phyloP scores from a whole-genome alignment of 345 rosid genomes.

The Lepidium aucheri region DNA sequence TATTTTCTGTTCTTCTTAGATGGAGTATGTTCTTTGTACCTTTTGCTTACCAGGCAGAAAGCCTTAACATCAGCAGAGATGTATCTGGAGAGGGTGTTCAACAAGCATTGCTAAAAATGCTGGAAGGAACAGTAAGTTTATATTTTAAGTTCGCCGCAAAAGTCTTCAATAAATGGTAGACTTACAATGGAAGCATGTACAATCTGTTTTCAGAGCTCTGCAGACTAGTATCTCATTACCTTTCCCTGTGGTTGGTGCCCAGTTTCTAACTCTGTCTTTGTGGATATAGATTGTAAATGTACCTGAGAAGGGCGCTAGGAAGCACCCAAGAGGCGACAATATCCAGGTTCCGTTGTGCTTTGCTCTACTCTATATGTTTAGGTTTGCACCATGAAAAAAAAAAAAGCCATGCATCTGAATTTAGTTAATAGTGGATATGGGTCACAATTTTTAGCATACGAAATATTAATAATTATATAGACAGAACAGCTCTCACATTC shows the following conservation, averaged over 20 bases:
- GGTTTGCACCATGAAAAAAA: not conserved
- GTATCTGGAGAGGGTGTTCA: slow-evolving; percentile 99
- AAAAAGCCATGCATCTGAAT: not conserved
- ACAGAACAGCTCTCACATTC: not conserved
- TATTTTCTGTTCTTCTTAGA: not conserved
- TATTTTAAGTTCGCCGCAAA: not conserved
- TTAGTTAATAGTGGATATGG: not conserved
- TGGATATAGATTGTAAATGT: slow-evolving; percentile 82
- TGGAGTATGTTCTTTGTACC: not conserved
- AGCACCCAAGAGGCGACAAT: slow-evolving; percentile 98
- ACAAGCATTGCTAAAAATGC: slow-evolving; percentile 95
- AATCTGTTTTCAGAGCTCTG: not conserved
- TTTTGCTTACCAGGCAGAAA: slow-evolving; percentile 68
- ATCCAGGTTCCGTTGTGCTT: slow-evolving; percentile 66
- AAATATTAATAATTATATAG: not conserved
- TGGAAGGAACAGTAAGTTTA: slow-evolving; percentile 93
- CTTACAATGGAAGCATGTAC: not conserved
- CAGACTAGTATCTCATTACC: not conserved
- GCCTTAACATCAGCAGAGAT: slow-evolving; percentile 96
- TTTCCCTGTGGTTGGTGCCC: not conserved
- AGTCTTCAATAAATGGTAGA: not conserved
- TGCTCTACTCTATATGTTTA: slow-evolving; percentile 6
- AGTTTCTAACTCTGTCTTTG: slow-evolving; percentile 2
- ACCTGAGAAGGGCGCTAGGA: slow-evolving; percentile 98
- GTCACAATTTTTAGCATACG: not conserved